phyloP scores from a whole-genome alignment of 139 green algal species.

The Closterium sp. region DNA sequence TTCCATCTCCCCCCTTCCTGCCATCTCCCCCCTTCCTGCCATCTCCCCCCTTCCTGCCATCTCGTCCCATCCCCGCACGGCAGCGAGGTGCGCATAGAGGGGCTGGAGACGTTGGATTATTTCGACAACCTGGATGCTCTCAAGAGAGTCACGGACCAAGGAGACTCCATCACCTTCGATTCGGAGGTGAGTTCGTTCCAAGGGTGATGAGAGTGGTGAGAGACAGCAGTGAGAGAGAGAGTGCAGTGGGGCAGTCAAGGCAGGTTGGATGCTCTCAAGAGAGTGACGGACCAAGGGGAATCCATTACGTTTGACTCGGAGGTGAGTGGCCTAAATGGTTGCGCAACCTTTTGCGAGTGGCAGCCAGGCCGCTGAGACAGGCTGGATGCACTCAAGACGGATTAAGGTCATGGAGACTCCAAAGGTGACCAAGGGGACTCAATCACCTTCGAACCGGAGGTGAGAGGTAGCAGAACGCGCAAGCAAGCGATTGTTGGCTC shows the following conservation, averaged over 20 bases:
- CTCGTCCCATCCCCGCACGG: background rate
- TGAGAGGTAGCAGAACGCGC: no score
- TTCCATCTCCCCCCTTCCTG: background rate
- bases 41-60: background rate
- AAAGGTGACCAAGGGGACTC: no score
- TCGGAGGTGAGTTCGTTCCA: slow-evolving; percentile 6
- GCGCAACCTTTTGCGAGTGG: no score
- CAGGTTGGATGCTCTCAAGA: background rate
- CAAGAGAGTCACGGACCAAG: slow-evolving; percentile 19
- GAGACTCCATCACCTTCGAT: slow-evolving; percentile 38
- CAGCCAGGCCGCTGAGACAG: no score
- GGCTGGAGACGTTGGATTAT: slow-evolving; percentile 34
- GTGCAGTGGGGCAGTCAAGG: no score
- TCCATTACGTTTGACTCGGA: slow-evolving; percentile 18
- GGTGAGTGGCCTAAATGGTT: no score
- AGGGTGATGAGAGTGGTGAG: background rate
- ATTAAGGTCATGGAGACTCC: no score
- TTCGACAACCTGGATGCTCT: slow-evolving; percentile 16
- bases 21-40: background rate
- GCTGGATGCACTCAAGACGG: no score
- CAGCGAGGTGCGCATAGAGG: slow-evolving; percentile 26
- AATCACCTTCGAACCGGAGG: no score
- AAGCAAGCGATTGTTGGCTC: no score
- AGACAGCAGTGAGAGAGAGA: no score
- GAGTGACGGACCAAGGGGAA: slow-evolving; percentile 21